Evolutionary conservation across 1,284 basidiomycete genomes (phyloP).

Genomic region (Phylloboletellus chloephorus): DNA sequence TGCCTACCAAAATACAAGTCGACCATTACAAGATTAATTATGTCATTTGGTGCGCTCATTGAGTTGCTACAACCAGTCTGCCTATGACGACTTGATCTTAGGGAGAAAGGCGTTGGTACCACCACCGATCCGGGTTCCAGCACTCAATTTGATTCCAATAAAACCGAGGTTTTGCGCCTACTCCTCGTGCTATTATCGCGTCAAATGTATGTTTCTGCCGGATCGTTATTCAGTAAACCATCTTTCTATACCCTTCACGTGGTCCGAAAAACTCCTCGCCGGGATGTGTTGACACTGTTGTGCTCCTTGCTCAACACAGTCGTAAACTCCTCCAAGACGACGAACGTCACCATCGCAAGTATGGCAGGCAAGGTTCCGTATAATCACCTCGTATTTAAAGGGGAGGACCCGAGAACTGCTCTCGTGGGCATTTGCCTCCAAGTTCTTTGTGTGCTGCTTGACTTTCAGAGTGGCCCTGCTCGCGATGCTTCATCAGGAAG

Average conservation of each 20-base stretch:
- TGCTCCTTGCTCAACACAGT: conserved; percentile 90
- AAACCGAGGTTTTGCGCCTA: conserved; percentile 80
- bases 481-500: conserved; percentile 43
- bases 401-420: conserved; percentile 67
- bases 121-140: conserved; percentile 67
- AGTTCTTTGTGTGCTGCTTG: conserved; percentile 70
- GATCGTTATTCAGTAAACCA: conserved; percentile 62
- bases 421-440: conserved; percentile 72
- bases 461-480: conserved; percentile 75
- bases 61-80: conserved; percentile 4
- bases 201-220: conserved; percentile 78
- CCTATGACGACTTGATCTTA: conserved; percentile 32
- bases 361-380: conserved; percentile 74
- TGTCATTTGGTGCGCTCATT: conserved; percentile 63
- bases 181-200: conserved; percentile 81
- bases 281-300: conserved; percentile 79
- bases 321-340: conserved; percentile 58
- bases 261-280: conserved; percentile 72
- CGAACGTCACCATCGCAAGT: conserved; percentile 49
- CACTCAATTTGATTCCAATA: conserved; percentile 71
- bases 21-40: conserved; percentile 85
- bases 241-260: conserved; percentile 73
- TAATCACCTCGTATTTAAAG: conserved; percentile 86
- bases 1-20: conserved; percentile 72
- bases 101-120: conserved; percentile 88